phyloP scores from a whole-genome alignment of 1,284 basidiomycete genomes.

The Melampsora occidentalis region DNA sequence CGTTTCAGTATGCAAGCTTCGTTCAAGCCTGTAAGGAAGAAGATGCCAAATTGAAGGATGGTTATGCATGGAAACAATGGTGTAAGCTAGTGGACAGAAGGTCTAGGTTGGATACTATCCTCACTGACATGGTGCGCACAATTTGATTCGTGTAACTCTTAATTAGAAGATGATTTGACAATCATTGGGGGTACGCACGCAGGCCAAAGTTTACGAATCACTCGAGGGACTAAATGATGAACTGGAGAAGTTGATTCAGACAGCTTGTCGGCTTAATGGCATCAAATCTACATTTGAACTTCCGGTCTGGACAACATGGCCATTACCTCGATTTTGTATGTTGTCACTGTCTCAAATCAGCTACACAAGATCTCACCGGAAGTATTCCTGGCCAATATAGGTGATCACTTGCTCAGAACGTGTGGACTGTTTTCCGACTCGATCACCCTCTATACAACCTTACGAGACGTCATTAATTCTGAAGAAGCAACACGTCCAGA shows the following conservation, averaged over 20 bases:
- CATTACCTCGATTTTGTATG: conserved; percentile 23
- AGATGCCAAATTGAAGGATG: conserved; percentile 16
- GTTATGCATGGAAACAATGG: conserved; percentile 29
- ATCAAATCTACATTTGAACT: conserved; percentile 1
- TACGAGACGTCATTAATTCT: conserved; percentile 11
- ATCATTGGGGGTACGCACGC: not conserved
- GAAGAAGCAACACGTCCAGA: conserved; percentile 2
- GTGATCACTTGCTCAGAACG: conserved; percentile 17
- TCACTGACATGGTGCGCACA: conserved; percentile 21
- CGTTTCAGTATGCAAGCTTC: conserved; percentile 15
- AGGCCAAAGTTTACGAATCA: conserved; percentile 6
- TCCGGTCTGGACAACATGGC: conserved; percentile 30
- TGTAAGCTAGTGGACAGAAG: conserved; percentile 14
- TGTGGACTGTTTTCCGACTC: conserved; percentile 6
- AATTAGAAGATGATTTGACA: too few relatives aligned
- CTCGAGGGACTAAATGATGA: conserved; percentile 13
- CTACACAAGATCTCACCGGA: not conserved
- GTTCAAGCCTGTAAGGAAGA: conserved; percentile 18
- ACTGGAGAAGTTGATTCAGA: conserved; percentile 15
- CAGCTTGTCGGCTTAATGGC: not conserved
- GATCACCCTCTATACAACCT: not conserved
- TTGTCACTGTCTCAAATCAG: not conserved
- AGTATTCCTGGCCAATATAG: not conserved
- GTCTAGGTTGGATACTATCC: not conserved
- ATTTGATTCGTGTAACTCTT: not conserved